These are phyloP conservation scores for Fusarium nygamai DNA, from an alignment of 2,329 filamentous ascomycete species.

Conservation along the genomic window DNA sequence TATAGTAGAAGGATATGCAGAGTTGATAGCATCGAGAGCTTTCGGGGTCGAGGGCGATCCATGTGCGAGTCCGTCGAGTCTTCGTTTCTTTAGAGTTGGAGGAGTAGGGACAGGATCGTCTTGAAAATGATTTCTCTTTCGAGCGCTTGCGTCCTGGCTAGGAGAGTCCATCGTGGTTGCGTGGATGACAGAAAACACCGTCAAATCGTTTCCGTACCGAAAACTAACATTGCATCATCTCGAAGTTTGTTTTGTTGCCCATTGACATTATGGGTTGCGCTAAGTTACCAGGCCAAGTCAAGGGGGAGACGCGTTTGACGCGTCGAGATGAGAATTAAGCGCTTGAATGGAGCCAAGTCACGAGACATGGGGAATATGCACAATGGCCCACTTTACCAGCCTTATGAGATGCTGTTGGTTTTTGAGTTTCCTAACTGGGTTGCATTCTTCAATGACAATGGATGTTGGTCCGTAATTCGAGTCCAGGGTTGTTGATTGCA, in stretches of 20 bases:
- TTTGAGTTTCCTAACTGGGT: constrained; percentile 1
- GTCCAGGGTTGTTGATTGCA: not conserved
- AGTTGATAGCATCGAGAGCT: constrained; percentile 46
- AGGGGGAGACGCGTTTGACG: constrained; percentile 42
- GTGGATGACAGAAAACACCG: not conserved
- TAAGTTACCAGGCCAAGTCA: constrained; percentile 9
- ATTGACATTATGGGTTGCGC: constrained; percentile 5
- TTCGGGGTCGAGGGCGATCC: constrained; percentile 44
- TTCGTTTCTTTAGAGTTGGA: constrained; percentile 45
- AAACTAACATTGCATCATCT: constrained; percentile 26
- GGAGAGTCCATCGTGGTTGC: constrained; percentile 43
- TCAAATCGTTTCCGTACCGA: constrained; percentile 7
- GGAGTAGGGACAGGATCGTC: constrained; percentile 43
- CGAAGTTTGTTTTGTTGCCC: constrained; percentile 12
- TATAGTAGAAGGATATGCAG: constrained; percentile 45
- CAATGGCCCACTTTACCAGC: constrained; percentile 4
- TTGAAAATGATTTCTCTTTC: constrained; percentile 39
- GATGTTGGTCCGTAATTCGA: not conserved
- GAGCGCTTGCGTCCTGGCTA: constrained; percentile 26
- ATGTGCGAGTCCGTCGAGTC: constrained; percentile 43
- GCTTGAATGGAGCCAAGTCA: constrained; percentile 2
- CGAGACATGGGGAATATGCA: constrained; percentile 7
- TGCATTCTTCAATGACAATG: not conserved
- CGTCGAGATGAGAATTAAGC: constrained; percentile 31
- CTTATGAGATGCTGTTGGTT: constrained; percentile 3